phyloP scores from a whole-genome alignment of 495 filamentous ascomycete species.

The Talaromyces stipitatus region DNA sequence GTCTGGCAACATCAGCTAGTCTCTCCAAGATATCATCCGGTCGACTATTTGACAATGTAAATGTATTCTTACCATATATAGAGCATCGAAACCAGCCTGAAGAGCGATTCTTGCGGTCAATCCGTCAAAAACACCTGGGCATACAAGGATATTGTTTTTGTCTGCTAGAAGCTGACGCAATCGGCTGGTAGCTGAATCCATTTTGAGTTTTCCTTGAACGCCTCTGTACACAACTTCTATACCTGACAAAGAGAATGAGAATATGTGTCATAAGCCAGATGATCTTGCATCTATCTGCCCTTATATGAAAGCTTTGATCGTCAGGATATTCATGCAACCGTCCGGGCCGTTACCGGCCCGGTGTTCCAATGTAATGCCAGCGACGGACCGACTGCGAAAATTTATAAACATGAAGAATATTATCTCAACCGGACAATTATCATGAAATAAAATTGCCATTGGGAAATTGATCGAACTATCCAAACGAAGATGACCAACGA shows the following conservation, averaged over 20 bases:
- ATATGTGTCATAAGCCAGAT: neutral
- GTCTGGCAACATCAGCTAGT: slow-evolving; percentile 20
- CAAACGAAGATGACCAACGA: neutral
- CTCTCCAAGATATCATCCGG: too few relatives aligned
- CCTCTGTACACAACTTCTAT: neutral
- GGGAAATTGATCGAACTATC: too few relatives aligned
- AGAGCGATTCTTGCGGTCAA: slow-evolving; percentile 53
- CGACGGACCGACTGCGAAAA: neutral
- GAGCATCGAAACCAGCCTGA: slow-evolving; percentile 39
- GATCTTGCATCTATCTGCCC: neutral
- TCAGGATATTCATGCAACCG: neutral
- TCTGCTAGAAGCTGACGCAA: slow-evolving; percentile 10
- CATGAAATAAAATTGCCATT: neutral
- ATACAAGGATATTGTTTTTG: slow-evolving; percentile 23
- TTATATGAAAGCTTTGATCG: neutral
- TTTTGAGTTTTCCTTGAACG: neutral
- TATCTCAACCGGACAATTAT: neutral
- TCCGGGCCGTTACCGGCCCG: slow-evolving; percentile 7
- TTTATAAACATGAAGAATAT: neutral
- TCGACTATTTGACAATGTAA: neutral
- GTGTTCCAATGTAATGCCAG: neutral
- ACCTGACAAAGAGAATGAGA: neutral
- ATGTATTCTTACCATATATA: slow-evolving; percentile 42
- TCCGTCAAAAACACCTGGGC: slow-evolving; percentile 56
- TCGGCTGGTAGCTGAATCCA: slow-evolving; percentile 4